Conservation (phyloP, 169 alveolate species). For the Amoebophrya sp. region DNA sequence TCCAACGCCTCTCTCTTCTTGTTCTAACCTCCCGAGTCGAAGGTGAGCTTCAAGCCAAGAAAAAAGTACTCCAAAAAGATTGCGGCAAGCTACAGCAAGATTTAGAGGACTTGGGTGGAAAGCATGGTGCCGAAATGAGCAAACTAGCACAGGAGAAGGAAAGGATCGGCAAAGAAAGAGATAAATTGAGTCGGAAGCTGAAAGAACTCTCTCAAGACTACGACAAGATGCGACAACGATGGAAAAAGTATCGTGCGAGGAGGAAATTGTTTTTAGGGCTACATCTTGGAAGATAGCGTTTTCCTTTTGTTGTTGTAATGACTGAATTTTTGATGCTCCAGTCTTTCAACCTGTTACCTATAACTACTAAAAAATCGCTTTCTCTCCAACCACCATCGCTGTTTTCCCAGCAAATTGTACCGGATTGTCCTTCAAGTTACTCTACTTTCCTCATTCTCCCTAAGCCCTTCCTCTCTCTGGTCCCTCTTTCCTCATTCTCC, state of each 20-base stretch:
- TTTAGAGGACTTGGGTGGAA: background rate
- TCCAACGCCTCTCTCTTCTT: no score
- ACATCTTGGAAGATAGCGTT: no score
- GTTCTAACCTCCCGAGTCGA: background rate
- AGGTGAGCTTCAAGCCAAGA: background rate
- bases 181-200: background rate
- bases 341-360: slow-evolving; percentile 35
- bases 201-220: slow-evolving; percentile 40
- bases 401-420: no score
- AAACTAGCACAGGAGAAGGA: background rate
- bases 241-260: slow-evolving; percentile 19
- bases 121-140: background rate
- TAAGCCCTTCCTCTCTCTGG: no score
- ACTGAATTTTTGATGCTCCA: no score
- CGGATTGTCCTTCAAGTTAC: background rate
- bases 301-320: no score
- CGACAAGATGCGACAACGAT: slow-evolving; percentile 39
- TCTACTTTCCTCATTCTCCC: slow-evolving; percentile 43
- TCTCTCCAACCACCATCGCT: no score
- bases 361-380: no score
- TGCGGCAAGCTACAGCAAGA: background rate
- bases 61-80: background rate
- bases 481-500: no score
- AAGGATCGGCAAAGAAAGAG: background rate
- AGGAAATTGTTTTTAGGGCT: background rate